phyloP scores from a whole-genome alignment of 1,284 basidiomycete genomes.

The Leccinum pachyderme region DNA sequence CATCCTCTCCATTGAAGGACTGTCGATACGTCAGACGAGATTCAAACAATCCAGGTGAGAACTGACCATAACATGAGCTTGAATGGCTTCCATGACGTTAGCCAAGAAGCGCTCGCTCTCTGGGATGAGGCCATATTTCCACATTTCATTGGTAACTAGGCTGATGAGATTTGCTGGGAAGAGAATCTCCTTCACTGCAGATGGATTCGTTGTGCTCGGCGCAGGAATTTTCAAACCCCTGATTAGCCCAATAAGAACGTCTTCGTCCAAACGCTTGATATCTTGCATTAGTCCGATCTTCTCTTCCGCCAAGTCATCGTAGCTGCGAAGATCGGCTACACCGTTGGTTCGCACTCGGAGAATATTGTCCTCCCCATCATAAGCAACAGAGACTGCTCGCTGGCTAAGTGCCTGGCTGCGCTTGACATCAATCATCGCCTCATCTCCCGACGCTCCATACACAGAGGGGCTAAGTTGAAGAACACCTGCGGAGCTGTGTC shows the following conservation, averaged over 20 bases:
- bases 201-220: constrained; percentile 88
- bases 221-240: constrained; percentile 91
- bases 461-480: constrained; percentile 62
- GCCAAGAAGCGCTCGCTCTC: constrained; percentile 98
- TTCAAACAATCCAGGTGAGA: constrained; percentile 1
- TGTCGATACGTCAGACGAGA: constrained; percentile 31
- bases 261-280: constrained; percentile 88
- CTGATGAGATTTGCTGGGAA: constrained; percentile 99
- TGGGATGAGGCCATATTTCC: constrained; percentile 97
- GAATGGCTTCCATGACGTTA: constrained; percentile 98
- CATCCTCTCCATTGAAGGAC: constrained; percentile 93
- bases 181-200: constrained; percentile 94
- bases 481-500: constrained; percentile 84
- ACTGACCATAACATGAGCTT: constrained; percentile 95
- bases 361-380: constrained; percentile 73
- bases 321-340: constrained; percentile 65
- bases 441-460: constrained; percentile 73
- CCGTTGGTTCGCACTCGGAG: constrained; percentile 74
- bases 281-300: constrained; percentile 95
- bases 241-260: constrained; percentile 90
- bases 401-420: constrained; percentile 74
- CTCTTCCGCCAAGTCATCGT: constrained; percentile 91
- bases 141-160: constrained; percentile 99
- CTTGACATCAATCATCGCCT: constrained; percentile 76
- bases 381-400: constrained; percentile 91